Evolutionary conservation across 1,139 yeast species (phyloP), one percentile per base, ranked within the genome.

Genomic region (Diutina mesorugosa): DNA sequence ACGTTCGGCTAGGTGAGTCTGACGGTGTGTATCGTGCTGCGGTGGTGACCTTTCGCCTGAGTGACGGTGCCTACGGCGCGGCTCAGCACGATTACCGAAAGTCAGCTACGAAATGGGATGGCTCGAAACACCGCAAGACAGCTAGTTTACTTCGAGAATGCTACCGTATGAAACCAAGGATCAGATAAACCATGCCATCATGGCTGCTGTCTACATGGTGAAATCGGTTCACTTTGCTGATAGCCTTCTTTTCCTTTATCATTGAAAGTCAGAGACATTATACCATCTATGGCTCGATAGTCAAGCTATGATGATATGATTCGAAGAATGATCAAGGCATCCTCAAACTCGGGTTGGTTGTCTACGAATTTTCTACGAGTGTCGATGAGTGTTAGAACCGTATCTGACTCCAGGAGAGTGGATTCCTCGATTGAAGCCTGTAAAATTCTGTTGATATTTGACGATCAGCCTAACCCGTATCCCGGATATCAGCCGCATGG

Each of bases 81-180:
- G 57, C 69, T 6, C 56, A 59, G 1, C 78, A 80, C 60, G 73
- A 80, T 60, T 80, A 74, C 63, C 66, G 67, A 3, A 61, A 64
- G 45, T 71, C 78, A 12, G 78, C 77, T 5, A 64, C 67, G 21
- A 60, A 73, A 51, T 80, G 84, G 84, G 80, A 80, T 62, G 72
- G 74, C 0, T 67, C 76, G 0, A 71, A 70, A 1, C 73, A 78
- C 14, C 61, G 81, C 30, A 78, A 74, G 61, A 60, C 78, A 54
- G 80, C 84, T 6, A 78, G 82, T 61, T 68, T 77, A 58, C 63
- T 77, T 21, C 64, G 81, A 16, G 55, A 18, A 35, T 51, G 55
- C 16, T 32, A 30, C 18, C 38, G 51, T 6, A 16, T 16, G 16
- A 29, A 14, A 12, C 38, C 51, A 14, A 12, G 4, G 14, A 47